Percentiles rank a stretch among this genome's conserved stretches.
Evolutionary conservation across 2,329 filamentous ascomycete species (phyloP).

Genomic region (Ilyonectria mors-panacis): DNA sequence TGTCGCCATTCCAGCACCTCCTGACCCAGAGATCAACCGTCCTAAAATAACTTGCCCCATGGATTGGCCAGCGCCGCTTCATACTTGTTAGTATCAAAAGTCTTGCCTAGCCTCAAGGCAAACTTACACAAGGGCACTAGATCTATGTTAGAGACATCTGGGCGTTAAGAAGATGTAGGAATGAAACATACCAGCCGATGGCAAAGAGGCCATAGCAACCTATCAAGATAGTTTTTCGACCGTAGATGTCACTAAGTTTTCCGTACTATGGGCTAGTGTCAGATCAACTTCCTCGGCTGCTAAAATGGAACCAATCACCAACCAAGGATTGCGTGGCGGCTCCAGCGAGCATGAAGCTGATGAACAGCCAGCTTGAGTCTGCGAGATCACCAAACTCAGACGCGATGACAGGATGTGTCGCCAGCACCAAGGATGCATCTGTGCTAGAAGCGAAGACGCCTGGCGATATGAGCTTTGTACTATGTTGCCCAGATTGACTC

Average conservation of each 20-base stretch:
- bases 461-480: slow-evolving; percentile 4
- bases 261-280: slow-evolving; percentile 40
- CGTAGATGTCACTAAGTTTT: slow-evolving; percentile 50
- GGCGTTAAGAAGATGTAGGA: background rate
- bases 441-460: slow-evolving; percentile 75
- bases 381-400: slow-evolving; percentile 72
- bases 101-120: rapidly evolving
- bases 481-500: background rate
- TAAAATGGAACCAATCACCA: background rate
- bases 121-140: slow-evolving; percentile 40
- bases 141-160: background rate
- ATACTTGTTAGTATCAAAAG: slow-evolving; percentile 3
- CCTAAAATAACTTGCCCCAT: slow-evolving; percentile 66
- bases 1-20: slow-evolving; percentile 65
- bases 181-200: slow-evolving; percentile 54
- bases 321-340: slow-evolving; percentile 60
- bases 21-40: slow-evolving; percentile 66
- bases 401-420: slow-evolving; percentile 74
- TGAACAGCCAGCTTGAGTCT: slow-evolving; percentile 63
- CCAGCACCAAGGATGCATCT: slow-evolving; percentile 76
- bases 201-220: slow-evolving; percentile 49
- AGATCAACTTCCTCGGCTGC: background rate
- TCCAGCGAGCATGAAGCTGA: slow-evolving; percentile 51
- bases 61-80: slow-evolving; percentile 58
- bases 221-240: slow-evolving; percentile 45